Evolutionary conservation across 352 stramenopile species (phyloP).

Genomic region (Phytophthora idaei): DNA sequence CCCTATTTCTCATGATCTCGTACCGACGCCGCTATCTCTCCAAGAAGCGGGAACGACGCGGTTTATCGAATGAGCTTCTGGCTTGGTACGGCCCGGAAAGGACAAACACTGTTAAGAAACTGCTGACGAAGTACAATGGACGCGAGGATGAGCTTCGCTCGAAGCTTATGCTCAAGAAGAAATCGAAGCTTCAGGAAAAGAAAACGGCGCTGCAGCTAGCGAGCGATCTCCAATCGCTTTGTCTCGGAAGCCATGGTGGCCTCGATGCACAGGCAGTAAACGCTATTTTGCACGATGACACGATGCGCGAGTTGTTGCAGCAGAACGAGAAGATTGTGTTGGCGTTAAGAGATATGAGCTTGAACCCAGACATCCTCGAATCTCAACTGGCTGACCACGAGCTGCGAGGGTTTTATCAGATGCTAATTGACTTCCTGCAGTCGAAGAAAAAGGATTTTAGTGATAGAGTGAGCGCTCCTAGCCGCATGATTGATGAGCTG

Average conservation of each 20-base stretch:
- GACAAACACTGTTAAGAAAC: constrained; percentile 40
- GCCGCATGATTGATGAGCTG: neutral
- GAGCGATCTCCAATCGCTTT: constrained; percentile 50
- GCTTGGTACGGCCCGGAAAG: constrained; percentile 45
- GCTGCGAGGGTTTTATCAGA: constrained; percentile 63
- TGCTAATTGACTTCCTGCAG: constrained; percentile 48
- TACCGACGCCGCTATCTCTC: constrained; percentile 33
- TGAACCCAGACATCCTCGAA: constrained; percentile 57
- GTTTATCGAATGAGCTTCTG: constrained; percentile 44
- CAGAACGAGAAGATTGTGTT: constrained; percentile 52
- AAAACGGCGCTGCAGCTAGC: constrained; percentile 34
- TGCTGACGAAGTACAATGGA: constrained; percentile 47
- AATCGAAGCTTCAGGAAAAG: constrained; percentile 27
- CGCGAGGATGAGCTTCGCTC: constrained; percentile 46
- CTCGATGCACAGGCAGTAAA: constrained; percentile 51
- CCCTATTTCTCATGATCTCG: constrained; percentile 46
- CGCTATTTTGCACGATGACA: constrained; percentile 50
- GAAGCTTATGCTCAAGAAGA: constrained; percentile 45
- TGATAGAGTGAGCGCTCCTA: neutral
- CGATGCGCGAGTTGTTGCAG: constrained; percentile 47
- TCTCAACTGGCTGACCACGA: constrained; percentile 49
- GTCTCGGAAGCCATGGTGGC: constrained; percentile 36
- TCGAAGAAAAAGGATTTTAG: constrained; percentile 20
- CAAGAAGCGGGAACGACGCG: constrained; percentile 37
- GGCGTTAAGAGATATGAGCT: constrained; percentile 71